Base-by-base conservation (phyloP, 106 monocot genomes). In the Agapanthus africanus region DNA sequence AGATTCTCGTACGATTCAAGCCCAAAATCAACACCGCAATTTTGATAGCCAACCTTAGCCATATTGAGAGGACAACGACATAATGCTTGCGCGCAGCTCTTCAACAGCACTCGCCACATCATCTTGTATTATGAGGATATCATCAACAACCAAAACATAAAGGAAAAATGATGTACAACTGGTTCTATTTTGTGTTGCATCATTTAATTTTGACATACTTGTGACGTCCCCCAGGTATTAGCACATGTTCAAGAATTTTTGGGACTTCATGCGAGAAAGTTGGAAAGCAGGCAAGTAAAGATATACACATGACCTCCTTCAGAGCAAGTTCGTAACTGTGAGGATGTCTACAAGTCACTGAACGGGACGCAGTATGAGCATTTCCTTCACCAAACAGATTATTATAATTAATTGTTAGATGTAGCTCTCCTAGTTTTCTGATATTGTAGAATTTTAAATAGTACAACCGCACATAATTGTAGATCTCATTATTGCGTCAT, bases 101-200 rank as follows among this genome's bases (percentile, higher is more conserved):
- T 77, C 68, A 67, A 57, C 32, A 81, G 67, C 31, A 71, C 34
- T 18, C 79, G 71, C 21, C 83, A 79, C 70, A 71, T 75, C 42
- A 30, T 79, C 37, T 39, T 83, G 23, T 83, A 75, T 63, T 83
- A 83, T 63, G 79, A 83, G 42, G 83, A 83, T 54, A 79, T 83
- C 52, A 42, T 83, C 60, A 59, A 52, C 49, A 75, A 79, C 33
- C 46, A 71, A 13, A 75, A 56, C 28, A 27, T 56, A 56, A 65
- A 14, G 23, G 16, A 56, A 56, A 8, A 56, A 27, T n/a, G n/a
- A 25, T 56, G 56, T 56, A 23, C 56, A 0, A 6, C n/a, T n/a
- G n/a, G n/a, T n/a, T n/a, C n/a, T n/a, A n/a, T n/a, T n/a, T n/a
- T n/a, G n/a, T n/a, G n/a, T n/a, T n/a, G n/a, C n/a, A n/a, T n/a